Evolutionary conservation across 345 rosid genomes (phyloP).

Genomic region (Populus davidiana): DNA sequence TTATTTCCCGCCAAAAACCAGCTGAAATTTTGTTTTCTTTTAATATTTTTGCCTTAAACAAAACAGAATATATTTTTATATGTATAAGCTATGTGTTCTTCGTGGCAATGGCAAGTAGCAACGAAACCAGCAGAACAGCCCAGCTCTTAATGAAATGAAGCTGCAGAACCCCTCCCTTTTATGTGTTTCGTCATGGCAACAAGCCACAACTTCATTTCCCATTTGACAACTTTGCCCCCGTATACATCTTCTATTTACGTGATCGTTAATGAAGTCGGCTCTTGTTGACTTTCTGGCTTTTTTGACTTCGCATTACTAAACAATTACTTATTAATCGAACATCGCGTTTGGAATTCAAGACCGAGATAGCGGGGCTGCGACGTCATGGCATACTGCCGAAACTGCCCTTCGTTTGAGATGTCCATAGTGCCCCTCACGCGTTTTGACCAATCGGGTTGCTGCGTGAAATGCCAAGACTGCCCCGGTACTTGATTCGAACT

Average conservation of each 20-base stretch:
- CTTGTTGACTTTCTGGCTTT: too few relatives aligned
- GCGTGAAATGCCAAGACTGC: neutral
- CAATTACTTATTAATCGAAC: too few relatives aligned
- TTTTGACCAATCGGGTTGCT: neutral
- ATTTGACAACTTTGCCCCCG: constrained; percentile 2
- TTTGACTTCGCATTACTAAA: too few relatives aligned
- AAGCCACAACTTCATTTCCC: too few relatives aligned
- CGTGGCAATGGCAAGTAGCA: neutral
- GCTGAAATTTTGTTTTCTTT: neutral
- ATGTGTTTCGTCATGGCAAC: neutral
- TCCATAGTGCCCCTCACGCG: constrained; percentile 7
- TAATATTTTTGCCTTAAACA: neutral
- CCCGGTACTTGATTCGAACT: neutral
- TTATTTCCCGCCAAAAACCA: constrained; percentile 1
- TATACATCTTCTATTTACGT: neutral
- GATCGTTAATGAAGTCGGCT: neutral
- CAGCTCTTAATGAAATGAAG: neutral
- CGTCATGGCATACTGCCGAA: neutral
- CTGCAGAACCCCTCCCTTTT: neutral
- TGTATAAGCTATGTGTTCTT: too few relatives aligned
- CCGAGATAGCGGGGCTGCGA: too few relatives aligned
- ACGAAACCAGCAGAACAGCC: neutral
- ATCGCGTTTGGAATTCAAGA: too few relatives aligned
- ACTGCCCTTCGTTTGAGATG: neutral
- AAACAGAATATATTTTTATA: neutral